Evolutionary conservation across 2,329 filamentous ascomycete species (phyloP), one percentile per base, ranked within the genome.

Genomic region (Aureobasidium uvarum): DNA sequence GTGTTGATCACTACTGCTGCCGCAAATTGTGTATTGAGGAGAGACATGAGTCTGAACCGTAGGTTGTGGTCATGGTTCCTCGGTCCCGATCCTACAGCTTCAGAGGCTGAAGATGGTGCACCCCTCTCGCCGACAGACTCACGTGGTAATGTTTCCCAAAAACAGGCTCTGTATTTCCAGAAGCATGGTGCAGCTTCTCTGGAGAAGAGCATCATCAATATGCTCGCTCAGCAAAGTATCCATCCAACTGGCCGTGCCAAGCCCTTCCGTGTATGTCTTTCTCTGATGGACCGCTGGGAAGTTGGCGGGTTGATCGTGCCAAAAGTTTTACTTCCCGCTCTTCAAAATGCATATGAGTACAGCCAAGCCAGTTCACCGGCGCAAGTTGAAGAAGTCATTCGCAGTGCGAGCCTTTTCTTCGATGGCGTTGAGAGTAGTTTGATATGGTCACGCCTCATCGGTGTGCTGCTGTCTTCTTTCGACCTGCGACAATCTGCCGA

Each of bases 231-330:
- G 20, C 77, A 81, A 48, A 80, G 80, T 50, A 75, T 72, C 5
- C 81, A 81, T 64, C 84, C 89, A 0, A 76, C 84, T 0, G 91
- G 96, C 72, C 84, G 88, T 74, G 91, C 92, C 23, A 87, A 88
- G 45, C 94, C 95, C 0, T 97, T 96, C 74, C 88, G 93, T 65
- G 91, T 98, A 68, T 96, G 92, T 72, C 83, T 98, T 2, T 97
- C 96, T 18, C 81, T 99, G 62, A 98, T 99, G 95, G 95, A 99
- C 77, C 88, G 93, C 66, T 98, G 92, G 93, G 95, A 99, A 75
- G 94, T 99, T 69, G 95, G 95, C 36, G 92, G 92, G 1, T 82
- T 94, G 20, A 87, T 99, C 54, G 89, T 98, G 1, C 91, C 93
- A 0, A 88, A 92, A 67, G 85, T 98, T 16, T 98, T 99, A 73